Evolutionary conservation across 2,329 filamentous ascomycete species (phyloP), one percentile per base, ranked within the genome.

Genomic region (Fusarium miscanthi): DNA sequence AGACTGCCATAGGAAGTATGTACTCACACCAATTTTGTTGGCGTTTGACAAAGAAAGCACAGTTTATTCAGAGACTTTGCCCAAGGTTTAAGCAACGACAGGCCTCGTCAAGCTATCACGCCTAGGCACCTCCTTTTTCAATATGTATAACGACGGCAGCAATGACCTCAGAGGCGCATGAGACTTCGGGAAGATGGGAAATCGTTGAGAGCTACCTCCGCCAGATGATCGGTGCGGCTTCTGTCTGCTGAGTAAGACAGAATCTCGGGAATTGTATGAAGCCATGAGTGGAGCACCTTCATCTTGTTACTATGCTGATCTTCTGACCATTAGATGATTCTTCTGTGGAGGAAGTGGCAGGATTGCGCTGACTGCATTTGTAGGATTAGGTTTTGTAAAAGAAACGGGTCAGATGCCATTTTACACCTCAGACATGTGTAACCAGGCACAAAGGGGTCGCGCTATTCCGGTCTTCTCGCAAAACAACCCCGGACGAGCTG

Each of bases 221-320:
- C 27, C 31, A 23, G 33, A 42, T 27, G 64, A 66, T 48, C 48
- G 59, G 41, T 56, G 65, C 42, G 40, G 48, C 48, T 63, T 58
- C 11, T 30, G 37, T 30, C 46, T 46, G 66, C 66, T 73, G 61
- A 59, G 45, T 72, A 58, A 62, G 65, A 73, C 63, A 27, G 48
- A 57, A 60, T 57, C 37, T 41, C 53, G 65, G 48, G 46, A 56
- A 57, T 45, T 62, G 33, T 56, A 70, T 45, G 33, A 54, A 54
- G 43, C 52, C 57, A 59, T 16, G 35, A 63, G 70, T 73, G 60
- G 70, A 57, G 57, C 19, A 41, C 38, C 49, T 46, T 64, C 49
- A 66, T 62, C 51, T 40, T 40, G 23, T 49, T 54, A 30, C 45
- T 31, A 61, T 53, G 59, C 25, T 46, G 45, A 67, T 58, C 56